Evolutionary conservation across 2,329 filamentous ascomycete species (phyloP), one percentile per base, ranked within the genome.

Genomic region (Cladophialophora immunda): DNA sequence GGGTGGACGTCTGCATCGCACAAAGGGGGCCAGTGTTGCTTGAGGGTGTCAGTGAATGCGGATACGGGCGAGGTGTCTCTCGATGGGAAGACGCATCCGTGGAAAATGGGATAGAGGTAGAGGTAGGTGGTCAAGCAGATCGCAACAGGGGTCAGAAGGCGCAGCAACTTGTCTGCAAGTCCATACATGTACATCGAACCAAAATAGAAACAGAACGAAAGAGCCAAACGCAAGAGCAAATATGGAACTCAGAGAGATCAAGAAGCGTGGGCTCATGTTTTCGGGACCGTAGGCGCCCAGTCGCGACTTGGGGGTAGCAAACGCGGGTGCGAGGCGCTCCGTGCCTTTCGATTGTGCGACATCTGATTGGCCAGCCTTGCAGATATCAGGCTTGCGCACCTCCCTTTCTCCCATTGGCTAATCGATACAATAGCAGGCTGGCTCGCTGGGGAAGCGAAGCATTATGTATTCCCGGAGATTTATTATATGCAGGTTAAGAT

Each of bases 91-190:
- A 86, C 89, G 82, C 94, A 98, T 75, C 87, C 86, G 71, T 88
- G 86, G 75, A 97, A 90, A 72, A 92, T 75, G 8, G 95, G 94
- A 77, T 97, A 98, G 45, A 94, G 83, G 81, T 97, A 97, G 61
- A 98, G 85, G 80, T 94, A 96, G 71, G 89, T 74, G 59, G 91
- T 92, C 75, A 87, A 87, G 70, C 87, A 80, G 75, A 94, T 74
- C 66, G 91, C 89, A 76, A 94, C 75, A 57, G 92, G 89, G 53
- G 91, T 76, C 41, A 89, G 78, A 69, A 85, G 74, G 74, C 80
- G 75, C 75, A 83, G 80, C 68, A 83, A 71, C 74, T 76, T 59
- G 56, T 53, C 57, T 64, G 58, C 60, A 58, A 58, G 38, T 27
- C 27, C 60, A 68, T 65, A 54, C 36, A 58, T 67, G 52, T 65